A percentile compares a stretch with the other conserved stretches of the same genome.
Conservation (phyloP, 1,139 yeast genomes). For the Zygosaccharomyces sapae region DNA sequence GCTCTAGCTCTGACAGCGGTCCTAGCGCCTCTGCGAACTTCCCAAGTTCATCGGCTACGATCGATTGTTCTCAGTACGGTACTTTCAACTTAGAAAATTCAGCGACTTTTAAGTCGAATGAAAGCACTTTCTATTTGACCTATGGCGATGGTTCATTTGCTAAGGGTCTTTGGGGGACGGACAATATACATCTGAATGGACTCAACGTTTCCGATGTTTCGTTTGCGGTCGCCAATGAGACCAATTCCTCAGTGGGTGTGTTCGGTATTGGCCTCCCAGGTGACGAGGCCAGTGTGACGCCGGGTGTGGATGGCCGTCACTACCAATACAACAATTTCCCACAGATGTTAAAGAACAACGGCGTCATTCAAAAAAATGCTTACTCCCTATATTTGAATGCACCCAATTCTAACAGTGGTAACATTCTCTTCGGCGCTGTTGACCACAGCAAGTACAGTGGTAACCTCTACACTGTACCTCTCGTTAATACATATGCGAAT, state of each 20-base stretch:
- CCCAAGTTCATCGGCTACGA: constrained; percentile 2
- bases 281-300: constrained; percentile 4
- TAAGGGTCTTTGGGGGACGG: constrained; percentile 62
- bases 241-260: constrained; percentile 56
- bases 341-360: constrained; percentile 45
- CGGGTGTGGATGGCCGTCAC: constrained; percentile 5
- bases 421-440: constrained; percentile 53
- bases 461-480: constrained; percentile 43
- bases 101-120: constrained; percentile 43
- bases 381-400: constrained; percentile 52
- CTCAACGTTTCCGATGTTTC: constrained; percentile 39
- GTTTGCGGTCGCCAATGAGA: constrained; percentile 56
- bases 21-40: neutral
- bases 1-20: neutral
- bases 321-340: constrained; percentile 40
- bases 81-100: constrained; percentile 32
- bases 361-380: constrained; percentile 46
- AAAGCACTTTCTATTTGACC: constrained; percentile 46
- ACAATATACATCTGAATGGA: constrained; percentile 44
- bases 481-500: constrained; percentile 37
- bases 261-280: constrained; percentile 60
- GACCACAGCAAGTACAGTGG: constrained; percentile 52
- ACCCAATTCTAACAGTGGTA: constrained; percentile 39
- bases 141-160: constrained; percentile 67
- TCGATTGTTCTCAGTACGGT: constrained; percentile 15